Percentiles rank a stretch among this genome's conserved stretches.
Conservation (phyloP, 805 yeast species). For the Ogataea degrootiae region DNA sequence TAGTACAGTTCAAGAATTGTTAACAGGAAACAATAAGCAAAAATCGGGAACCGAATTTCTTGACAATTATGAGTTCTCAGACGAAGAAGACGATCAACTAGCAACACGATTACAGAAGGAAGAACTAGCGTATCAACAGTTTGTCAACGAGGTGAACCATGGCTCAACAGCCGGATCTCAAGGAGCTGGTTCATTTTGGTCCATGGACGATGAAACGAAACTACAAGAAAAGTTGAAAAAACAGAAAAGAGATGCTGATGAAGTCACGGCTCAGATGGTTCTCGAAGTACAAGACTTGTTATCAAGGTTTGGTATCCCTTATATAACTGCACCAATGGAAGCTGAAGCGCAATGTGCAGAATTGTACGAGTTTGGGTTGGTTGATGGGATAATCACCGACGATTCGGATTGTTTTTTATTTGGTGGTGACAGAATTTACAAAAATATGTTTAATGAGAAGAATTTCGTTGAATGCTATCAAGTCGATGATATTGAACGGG, state of each 20-base stretch:
- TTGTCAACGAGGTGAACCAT: constrained; percentile 40
- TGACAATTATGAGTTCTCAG: constrained; percentile 62
- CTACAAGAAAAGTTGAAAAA: constrained; percentile 59
- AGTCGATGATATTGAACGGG: constrained; percentile 49
- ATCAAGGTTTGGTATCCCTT: constrained; percentile 89
- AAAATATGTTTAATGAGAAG: constrained; percentile 91
- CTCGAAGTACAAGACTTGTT: constrained; percentile 86
- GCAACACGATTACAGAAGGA: constrained; percentile 63
- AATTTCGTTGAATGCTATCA: constrained; percentile 85
- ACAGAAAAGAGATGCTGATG: constrained; percentile 85
- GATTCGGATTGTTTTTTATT: constrained; percentile 95
- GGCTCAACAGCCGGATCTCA: background rate
- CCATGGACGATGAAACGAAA: constrained; percentile 37
- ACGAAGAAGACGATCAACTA: constrained; percentile 71
- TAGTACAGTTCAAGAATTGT: background rate
- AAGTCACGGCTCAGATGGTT: constrained; percentile 81
- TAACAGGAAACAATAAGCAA: background rate
- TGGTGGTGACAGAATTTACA: constrained; percentile 81
- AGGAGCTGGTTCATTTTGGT: constrained; percentile 21
- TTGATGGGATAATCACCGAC: constrained; percentile 94
- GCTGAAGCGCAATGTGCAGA: constrained; percentile 99
- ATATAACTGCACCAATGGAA: constrained; percentile 94
- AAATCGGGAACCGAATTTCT: constrained; percentile 1
- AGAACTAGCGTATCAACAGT: constrained; percentile 64
- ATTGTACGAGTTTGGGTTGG: constrained; percentile 58